Evolutionary conservation across 306 rosid species (phyloP), one percentile per base, ranked within the genome.

Genomic region (Quercus glauca): DNA sequence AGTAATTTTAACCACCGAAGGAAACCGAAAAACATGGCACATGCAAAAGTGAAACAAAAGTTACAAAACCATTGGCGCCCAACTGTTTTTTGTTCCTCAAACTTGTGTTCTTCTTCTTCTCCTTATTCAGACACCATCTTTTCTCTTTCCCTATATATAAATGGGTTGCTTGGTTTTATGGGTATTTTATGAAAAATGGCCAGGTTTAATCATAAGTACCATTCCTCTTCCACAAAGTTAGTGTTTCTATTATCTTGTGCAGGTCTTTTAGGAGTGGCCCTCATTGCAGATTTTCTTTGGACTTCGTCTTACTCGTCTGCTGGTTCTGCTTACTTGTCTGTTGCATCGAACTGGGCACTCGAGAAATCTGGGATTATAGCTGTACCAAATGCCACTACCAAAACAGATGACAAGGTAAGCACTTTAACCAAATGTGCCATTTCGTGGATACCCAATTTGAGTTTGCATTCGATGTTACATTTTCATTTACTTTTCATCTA

Each of bases 1-100:
- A 0, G 15, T 3, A 10, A 49, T 49, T 49, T 49, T 49, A 3
- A 49, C 53, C 53, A 12, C 53, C 13, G 15, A 49, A 12, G 17
- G 53, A 49, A 12, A 49, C 53, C 53, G 12, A 21, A 6, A 58
- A 11, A 58, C 20, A 8, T 3, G 41, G 4, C 64, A 37, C 53
- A 49, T 12, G n/a, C 56, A 1, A 19, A 0, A 41, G 29, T 2
- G 5, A 69, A 37, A 5, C 19, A 43, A 43, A 10, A 45, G 52
- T 11, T 2, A 49, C 53, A 12, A 83, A 79, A 91, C 94, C 90
- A 82, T 83, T 73, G 90, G 92, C 91, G 96, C 91, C 88, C 85
- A 77, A 83, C 82, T n/a, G 80, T 20, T 72, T 82, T 49, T 73
- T 77, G 76, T 78, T 55, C 52, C 52, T 73, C 31, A 7, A 60